These are phyloP conservation scores for Pythium apleroticum DNA, from an alignment of 352 stramenopile species.

Conservation along the genomic window DNA sequence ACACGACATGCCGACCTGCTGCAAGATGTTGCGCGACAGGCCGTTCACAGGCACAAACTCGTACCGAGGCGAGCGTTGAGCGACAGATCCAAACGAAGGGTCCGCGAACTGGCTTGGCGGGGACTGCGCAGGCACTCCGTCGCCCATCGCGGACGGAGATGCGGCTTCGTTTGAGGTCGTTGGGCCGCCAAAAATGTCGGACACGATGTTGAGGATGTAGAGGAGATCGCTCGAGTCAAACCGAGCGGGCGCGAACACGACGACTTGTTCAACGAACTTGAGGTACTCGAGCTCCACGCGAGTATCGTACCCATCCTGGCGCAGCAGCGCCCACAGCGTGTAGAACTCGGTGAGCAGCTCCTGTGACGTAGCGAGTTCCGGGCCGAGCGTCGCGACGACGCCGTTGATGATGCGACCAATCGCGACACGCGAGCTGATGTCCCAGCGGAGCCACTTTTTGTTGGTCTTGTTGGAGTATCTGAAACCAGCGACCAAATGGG, in stretches of 20 bases:
- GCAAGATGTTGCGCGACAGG: slow-evolving; percentile 58
- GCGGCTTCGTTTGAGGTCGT: not conserved
- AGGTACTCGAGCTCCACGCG: slow-evolving; percentile 78
- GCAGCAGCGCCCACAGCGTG: slow-evolving; percentile 68
- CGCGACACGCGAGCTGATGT: slow-evolving; percentile 28
- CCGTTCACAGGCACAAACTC: slow-evolving; percentile 55
- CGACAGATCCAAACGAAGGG: slow-evolving; percentile 25
- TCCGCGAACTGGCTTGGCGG: slow-evolving; percentile 17
- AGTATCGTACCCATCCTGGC: slow-evolving; percentile 57
- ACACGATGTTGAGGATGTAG: slow-evolving; percentile 64
- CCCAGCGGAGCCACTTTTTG: slow-evolving; percentile 29
- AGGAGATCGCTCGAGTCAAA: slow-evolving; percentile 56
- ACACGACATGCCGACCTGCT: slow-evolving; percentile 71
- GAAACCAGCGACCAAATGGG: slow-evolving; percentile 75
- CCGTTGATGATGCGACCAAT: slow-evolving; percentile 44
- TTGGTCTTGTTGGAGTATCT: slow-evolving; percentile 57
- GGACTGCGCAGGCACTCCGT: slow-evolving; percentile 13
- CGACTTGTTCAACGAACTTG: slow-evolving; percentile 81
- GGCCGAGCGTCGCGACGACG: slow-evolving; percentile 36
- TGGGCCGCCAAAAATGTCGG: slow-evolving; percentile 33
- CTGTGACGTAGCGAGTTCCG: slow-evolving; percentile 24
- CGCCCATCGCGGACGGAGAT: slow-evolving; percentile 11
- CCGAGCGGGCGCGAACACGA: slow-evolving; percentile 69
- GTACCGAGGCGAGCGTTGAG: slow-evolving; percentile 32
- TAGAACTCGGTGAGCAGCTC: slow-evolving; percentile 49